Evolutionary conservation across 1,284 basidiomycete species (phyloP).

Genomic region (Sutorius eximius): DNA sequence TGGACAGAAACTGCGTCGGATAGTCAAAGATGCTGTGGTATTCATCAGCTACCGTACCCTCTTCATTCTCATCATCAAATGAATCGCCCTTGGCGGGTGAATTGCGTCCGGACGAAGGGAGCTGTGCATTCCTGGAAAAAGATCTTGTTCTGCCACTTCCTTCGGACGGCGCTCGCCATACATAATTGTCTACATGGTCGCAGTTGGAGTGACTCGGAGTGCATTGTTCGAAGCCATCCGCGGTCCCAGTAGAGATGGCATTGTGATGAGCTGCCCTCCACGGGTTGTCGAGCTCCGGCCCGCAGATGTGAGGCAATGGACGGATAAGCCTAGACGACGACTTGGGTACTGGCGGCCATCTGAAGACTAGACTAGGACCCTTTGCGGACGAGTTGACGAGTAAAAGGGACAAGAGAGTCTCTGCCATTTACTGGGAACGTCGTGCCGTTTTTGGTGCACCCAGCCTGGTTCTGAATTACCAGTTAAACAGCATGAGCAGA

Average conservation of each 20-base stretch:
- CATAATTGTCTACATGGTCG: conserved; percentile 44
- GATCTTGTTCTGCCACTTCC: conserved; percentile 44
- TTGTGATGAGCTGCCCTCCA: conserved; percentile 61
- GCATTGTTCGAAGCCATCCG: conserved; percentile 26
- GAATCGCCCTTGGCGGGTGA: conserved; percentile 45
- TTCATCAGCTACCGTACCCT: conserved; percentile 40
- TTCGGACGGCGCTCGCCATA: conserved; percentile 53
- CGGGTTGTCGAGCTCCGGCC: conserved; percentile 63
- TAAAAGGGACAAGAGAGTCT: conserved; percentile 69
- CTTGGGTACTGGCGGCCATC: conserved; percentile 69
- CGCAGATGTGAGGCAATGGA: conserved; percentile 51
- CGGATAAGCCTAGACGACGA: conserved; percentile 61
- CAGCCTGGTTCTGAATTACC: background rate
- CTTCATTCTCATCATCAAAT: conserved; percentile 40
- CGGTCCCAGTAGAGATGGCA: conserved; percentile 3
- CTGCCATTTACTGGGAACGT: conserved; percentile 47
- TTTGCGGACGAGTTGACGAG: conserved; percentile 76
- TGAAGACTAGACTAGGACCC: conserved; percentile 68
- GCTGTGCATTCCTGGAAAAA: conserved; percentile 41
- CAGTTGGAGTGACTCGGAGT: conserved; percentile 13
- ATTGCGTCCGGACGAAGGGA: conserved; percentile 42
- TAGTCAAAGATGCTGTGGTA: conserved; percentile 80
- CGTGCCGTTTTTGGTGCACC: background rate
- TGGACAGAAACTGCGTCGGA: conserved; percentile 78
- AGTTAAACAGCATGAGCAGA: background rate